phyloP scores from a whole-genome alignment of 345 rosid genomes.

The Erodium maritimum region DNA sequence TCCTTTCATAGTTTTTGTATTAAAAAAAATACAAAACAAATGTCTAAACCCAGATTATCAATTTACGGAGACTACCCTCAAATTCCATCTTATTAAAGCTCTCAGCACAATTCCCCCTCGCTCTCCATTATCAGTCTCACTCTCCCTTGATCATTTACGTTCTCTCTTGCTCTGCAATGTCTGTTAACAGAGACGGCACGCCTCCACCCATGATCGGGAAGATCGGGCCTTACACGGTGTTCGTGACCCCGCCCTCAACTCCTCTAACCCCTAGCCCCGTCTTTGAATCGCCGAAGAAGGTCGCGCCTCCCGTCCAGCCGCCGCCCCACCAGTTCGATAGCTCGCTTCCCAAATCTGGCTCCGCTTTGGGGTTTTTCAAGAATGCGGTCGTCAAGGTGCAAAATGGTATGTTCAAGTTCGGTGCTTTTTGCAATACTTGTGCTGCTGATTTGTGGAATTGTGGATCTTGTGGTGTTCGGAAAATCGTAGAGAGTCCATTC shows the following conservation, averaged over 20 bases:
- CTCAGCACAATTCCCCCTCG: too few species aligned
- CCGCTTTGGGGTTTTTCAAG: constrained; percentile 51
- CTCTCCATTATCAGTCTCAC: too few species aligned
- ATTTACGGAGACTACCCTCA: too few species aligned
- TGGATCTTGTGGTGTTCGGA: too few species aligned
- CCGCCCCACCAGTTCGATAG: constrained; percentile 49
- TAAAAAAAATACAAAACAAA: too few species aligned
- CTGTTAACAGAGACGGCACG: constrained; percentile 48
- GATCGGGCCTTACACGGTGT: constrained; percentile 94
- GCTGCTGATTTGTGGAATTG: too few species aligned
- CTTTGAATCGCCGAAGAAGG: constrained; percentile 27
- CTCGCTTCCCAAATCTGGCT: constrained; percentile 16
- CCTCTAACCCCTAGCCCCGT: constrained; percentile 32
- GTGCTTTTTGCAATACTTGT: neutral
- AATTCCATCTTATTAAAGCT: too few species aligned
- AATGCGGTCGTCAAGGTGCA: constrained; percentile 63
- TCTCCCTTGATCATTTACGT: too few species aligned
- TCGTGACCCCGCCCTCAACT: constrained; percentile 78
- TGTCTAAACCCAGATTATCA: too few species aligned
- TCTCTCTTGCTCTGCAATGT: constrained; percentile 37
- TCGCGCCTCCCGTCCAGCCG: constrained; percentile 45
- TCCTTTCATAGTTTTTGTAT: too few species aligned
- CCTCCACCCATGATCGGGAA: constrained; percentile 82
- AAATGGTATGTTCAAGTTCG: constrained; percentile 31
- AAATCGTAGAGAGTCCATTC: too few species aligned